Evolutionary conservation across 2,329 filamentous ascomycete species (phyloP), one percentile per base, ranked within the genome.

Genomic region (Pseudogymnoascus sp.): DNA sequence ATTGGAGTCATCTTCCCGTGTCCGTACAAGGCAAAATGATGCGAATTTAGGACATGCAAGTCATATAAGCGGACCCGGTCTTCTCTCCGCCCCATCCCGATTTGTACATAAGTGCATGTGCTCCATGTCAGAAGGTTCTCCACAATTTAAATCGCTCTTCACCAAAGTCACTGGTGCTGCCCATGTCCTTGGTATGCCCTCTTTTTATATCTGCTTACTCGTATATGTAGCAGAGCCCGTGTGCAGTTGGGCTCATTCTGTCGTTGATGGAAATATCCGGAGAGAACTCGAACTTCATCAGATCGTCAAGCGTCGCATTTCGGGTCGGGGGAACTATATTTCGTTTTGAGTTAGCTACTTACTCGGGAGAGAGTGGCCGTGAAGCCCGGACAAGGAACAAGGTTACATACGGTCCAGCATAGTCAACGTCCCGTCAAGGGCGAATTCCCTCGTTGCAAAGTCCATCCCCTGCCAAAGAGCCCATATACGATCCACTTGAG

Each of bases 401-500:
- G 14, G 23, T 49, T 49, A 49, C 43, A 6, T 28, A 49, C 43
- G 12, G 65, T 80, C 74, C 65, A 76, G 70, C 66, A 78, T 68
- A 0, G 78, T 79, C 59, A 78, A 75, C 0, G 78, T 80, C 3
- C 75, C 74, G 72, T 72, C 66, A 21, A 72, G 67, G 21, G 65
- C 67, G 23, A 68, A 64, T 31, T 64, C 59, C 11, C 70, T 63
- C 65, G 40, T 75, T 70, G 43, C 70, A 69, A 70, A 75, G 66
- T 80, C 75, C 21, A 78, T 74, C 63, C 77, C 78, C 70, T 80
- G 78, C 78, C 79, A 81, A 12, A 62, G 9, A 9, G 28, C 66
- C 67, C 67, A 69, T 16, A 69, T 62, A 60, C 65, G 62, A 38
- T 69, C 67, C 42, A 69, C 61, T 21, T 67, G 65, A 11, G 67